A percentile compares a stretch with the other conserved stretches of the same genome.
These are phyloP conservation scores for Erysimum cheiranthoides DNA, from an alignment of 345 rosid genomes.

Conservation along the genomic window DNA sequence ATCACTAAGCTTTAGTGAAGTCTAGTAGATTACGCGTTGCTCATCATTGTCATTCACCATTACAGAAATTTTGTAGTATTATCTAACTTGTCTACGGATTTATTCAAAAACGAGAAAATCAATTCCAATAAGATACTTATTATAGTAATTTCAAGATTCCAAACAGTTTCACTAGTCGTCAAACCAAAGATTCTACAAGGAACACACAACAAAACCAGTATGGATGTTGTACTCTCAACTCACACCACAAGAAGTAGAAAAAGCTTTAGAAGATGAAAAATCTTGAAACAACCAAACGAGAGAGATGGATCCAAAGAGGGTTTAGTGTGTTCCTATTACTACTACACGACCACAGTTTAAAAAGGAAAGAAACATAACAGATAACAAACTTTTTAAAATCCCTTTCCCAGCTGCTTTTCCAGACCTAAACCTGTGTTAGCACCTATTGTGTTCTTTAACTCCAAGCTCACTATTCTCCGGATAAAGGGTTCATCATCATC, in stretches of 20 bases:
- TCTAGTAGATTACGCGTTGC: background rate
- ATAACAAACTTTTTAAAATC: background rate
- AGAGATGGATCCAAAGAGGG: slow-evolving; percentile 28
- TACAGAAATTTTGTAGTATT: background rate
- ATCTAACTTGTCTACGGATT: background rate
- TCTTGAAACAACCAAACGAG: slow-evolving; percentile 22
- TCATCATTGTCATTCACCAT: slow-evolving; percentile 11
- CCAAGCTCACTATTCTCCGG: slow-evolving; percentile 35
- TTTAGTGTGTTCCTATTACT: background rate
- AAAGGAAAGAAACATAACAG: slow-evolving; percentile 12
- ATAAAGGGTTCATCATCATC: slow-evolving; percentile 34
- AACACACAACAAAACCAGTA: background rate
- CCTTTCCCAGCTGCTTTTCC: slow-evolving; percentile 14
- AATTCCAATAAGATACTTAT: background rate
- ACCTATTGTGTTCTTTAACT: slow-evolving; percentile 25
- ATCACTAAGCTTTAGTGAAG: background rate
- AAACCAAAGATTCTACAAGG: background rate
- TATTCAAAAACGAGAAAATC: background rate
- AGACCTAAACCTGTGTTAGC: slow-evolving; percentile 33
- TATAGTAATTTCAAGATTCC: background rate
- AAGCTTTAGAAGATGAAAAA: background rate
- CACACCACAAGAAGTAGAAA: slow-evolving; percentile 18
- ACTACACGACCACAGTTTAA: slow-evolving; percentile 25
- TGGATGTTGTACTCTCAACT: background rate
- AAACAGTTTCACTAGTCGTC: background rate